phyloP scores from a whole-genome alignment of 345 rosid genomes.

The Pseudoturritis turrita region DNA sequence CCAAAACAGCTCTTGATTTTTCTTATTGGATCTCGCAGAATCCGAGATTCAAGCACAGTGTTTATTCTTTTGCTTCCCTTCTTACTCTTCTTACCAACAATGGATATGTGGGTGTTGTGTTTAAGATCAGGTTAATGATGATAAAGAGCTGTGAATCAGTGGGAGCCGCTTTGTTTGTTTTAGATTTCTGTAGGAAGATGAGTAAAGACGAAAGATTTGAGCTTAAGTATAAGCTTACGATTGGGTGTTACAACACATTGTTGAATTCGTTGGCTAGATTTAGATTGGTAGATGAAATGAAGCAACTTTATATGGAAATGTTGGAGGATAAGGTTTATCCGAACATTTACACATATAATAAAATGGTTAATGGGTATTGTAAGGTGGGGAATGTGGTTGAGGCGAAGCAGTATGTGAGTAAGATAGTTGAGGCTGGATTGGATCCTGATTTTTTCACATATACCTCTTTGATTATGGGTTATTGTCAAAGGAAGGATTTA shows the following conservation, averaged over 20 bases:
- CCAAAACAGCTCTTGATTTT: constrained; percentile 49
- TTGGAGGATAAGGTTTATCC: constrained; percentile 45
- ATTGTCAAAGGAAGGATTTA: constrained; percentile 69
- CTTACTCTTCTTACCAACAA: constrained; percentile 39
- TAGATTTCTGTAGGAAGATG: constrained; percentile 43
- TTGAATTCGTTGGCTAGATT: constrained; percentile 53
- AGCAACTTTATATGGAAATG: constrained; percentile 49
- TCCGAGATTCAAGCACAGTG: constrained; percentile 47
- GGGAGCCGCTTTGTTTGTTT: constrained; percentile 36
- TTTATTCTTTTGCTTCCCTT: constrained; percentile 45
- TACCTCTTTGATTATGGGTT: constrained; percentile 75
- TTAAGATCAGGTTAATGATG: constrained; percentile 48
- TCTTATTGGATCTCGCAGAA: constrained; percentile 47
- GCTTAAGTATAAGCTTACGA: constrained; percentile 41
- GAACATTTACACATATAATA: constrained; percentile 54
- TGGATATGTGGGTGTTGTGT: constrained; percentile 33
- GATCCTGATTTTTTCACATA: constrained; percentile 63
- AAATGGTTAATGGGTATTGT: constrained; percentile 71
- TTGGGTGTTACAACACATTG: constrained; percentile 55
- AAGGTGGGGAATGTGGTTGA: constrained; percentile 57
- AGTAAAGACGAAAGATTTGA: constrained; percentile 33
- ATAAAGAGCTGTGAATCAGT: constrained; percentile 41
- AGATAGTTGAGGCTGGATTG: constrained; percentile 58
- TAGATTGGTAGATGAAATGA: constrained; percentile 60
- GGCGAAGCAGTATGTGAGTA: constrained; percentile 53